Base-by-base conservation (phyloP, 805 yeast genomes). In the Wickerhamomyces sydowiorum region DNA sequence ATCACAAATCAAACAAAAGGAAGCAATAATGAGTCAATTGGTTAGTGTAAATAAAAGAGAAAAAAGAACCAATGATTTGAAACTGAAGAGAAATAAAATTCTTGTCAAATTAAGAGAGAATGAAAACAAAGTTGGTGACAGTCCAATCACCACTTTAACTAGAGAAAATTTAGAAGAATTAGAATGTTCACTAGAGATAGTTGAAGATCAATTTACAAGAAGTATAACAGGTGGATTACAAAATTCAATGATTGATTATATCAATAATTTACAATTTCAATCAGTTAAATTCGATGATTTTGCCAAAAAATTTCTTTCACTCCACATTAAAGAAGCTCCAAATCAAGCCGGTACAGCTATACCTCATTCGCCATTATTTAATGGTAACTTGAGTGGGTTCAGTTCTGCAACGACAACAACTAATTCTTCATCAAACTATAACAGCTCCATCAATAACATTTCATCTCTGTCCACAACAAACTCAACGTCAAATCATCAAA, bases 111-210 rank as follows among this genome's bases (percentile, higher is more conserved):
- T 72, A 30, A 65, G 70, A 41, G 71, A 67, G 2, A 63, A 64
- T 34, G 78, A 74, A 44, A 60, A 69, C 32, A 70, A 67, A 46
- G 58, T 52, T 45, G 82, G 81, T 3, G 71, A 69, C 38, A 67
- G 72, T 23, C 67, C 72, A 15, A 59, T 57, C 7, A 66, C 76
- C 1, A 57, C 69, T 14, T 54, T 75, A 17, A 57, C 73, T 1
- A 65, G 63, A 43, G 86, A 79, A 50, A 65, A 67, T 40, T 53
- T 78, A 27, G 84, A 78, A 53, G 78, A 74, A 47, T 59, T 71
- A 42, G 66, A 67, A 34, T 67, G 71, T 45, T 69, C 76, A 29
- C 62, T 75, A n/a, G 75, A 69, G 41, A 73, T 78, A 19, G 74
- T 75, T 7, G 73, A 73, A 44, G 72, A 66, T 24, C 84, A 79